A percentile compares a stretch with the other conserved stretches of the same genome.
Conservation (phyloP, 2,329 filamentous ascomycete genomes). For the Beauveria scarabaeidicola region DNA sequence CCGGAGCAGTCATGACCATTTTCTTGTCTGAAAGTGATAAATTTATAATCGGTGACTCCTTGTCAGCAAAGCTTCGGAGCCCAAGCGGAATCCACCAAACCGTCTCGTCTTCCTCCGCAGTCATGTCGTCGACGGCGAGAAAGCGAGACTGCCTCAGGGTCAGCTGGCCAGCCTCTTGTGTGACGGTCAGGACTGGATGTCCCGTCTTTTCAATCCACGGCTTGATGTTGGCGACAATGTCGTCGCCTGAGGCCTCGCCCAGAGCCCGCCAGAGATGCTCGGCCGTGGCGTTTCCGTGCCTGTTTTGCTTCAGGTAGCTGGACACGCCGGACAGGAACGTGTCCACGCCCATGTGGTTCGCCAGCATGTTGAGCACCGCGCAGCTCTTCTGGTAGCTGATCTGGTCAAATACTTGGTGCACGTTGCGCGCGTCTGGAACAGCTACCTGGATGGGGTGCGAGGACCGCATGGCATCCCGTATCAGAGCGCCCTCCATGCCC, state of each 20-base stretch:
- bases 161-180: slow-evolving; percentile 59
- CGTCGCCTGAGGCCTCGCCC: slow-evolving; percentile 84
- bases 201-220: slow-evolving; percentile 97
- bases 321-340: slow-evolving; percentile 90
- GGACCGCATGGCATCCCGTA: slow-evolving; percentile 82
- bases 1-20: slow-evolving; percentile 68
- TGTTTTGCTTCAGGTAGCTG: slow-evolving; percentile 87
- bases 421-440: slow-evolving; percentile 88
- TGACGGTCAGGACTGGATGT: slow-evolving; percentile 82
- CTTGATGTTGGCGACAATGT: slow-evolving; percentile 84
- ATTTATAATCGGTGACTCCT: slow-evolving; percentile 62
- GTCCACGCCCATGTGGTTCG: slow-evolving; percentile 87
- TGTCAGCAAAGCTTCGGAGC: slow-evolving; percentile 75
- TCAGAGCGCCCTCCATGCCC: slow-evolving; percentile 78
- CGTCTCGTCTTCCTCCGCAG: slow-evolving; percentile 82
- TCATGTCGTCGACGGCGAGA: slow-evolving; percentile 83
- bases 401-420: slow-evolving; percentile 96
- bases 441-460: slow-evolving; percentile 95
- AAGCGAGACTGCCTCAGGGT: slow-evolving; percentile 92
- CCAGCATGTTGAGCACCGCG: slow-evolving; percentile 93
- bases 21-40: slow-evolving; percentile 45
- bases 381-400: slow-evolving; percentile 98
- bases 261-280: slow-evolving; percentile 85
- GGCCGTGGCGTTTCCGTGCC: slow-evolving; percentile 91
- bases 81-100: slow-evolving; percentile 85